Base-by-base conservation (phyloP, 306 rosid species). In the Spatholobus suberectus region DNA sequence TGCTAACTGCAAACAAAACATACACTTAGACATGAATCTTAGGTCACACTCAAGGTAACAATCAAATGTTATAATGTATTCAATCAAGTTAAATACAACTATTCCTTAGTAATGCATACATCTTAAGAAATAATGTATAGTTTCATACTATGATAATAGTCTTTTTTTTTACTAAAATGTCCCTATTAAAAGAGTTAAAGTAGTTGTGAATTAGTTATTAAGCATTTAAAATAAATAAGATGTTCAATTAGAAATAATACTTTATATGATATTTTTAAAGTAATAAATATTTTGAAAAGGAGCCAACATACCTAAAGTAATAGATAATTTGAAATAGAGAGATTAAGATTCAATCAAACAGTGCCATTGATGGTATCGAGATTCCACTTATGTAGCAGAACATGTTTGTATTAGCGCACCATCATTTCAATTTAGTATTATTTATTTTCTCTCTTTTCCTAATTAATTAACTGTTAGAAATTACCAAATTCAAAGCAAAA, bases 281-380 rank as follows among this genome's bases (percentile, higher is more conserved):
- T 32, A 0, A 63, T 13, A 32, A 15, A 15, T 63, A 27, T 32
- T 32, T 2, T 7, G 20, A n/a, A 32, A 27, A 27, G 5, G 6
- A 15, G 6, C 3, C 12, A 21, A 8, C 0, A 24, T 24, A 11
- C 8, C 14, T 29, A 6, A n/a, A 65, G 70, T n/a, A 65, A n/a
- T 14, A 65, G 5, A 62, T 15, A 61, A 62, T 15, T 62, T 65
- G 44, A 34, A 65, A 34, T 8, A 14, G 44, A 29, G 5, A 7
- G 73, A 3, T 15, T 18, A n/a, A 38, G 20, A 27, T 58, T 81
- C 43, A 71, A 41, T 71, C 72, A 46, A 47, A 46, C 10, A 20
- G 37, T 62, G 65, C 2, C 43, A 73, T 62, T 73, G 29, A 73
- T 72, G 21, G 52, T 46, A n/a, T 80, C 51, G 23, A 70, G 78